These are phyloP conservation scores for Lepidopterella palustris DNA, from an alignment of 495 filamentous ascomycete genomes.

Conservation along the genomic window DNA sequence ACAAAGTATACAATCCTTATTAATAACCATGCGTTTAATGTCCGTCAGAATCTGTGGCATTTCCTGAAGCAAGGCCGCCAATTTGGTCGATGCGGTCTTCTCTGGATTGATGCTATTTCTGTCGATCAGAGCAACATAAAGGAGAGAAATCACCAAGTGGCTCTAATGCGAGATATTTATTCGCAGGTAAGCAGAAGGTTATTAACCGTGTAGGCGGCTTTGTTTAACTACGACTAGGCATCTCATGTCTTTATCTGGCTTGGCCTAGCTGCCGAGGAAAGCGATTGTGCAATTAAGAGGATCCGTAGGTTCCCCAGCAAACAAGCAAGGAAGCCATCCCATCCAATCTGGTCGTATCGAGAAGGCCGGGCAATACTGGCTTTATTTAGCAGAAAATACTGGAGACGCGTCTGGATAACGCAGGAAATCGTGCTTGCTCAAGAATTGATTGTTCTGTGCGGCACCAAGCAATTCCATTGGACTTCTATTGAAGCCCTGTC, in stretches of 20 bases:
- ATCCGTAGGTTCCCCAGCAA: background rate
- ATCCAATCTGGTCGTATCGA: background rate
- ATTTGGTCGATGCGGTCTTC: background rate
- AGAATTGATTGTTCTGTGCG: background rate
- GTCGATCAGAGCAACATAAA: background rate
- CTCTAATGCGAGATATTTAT: background rate
- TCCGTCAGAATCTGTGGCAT: background rate
- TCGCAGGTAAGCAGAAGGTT: background rate
- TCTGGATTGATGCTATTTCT: background rate
- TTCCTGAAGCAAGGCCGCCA: background rate
- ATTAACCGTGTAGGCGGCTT: background rate
- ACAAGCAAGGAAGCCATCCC: background rate
- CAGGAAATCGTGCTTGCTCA: background rate
- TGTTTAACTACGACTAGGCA: background rate
- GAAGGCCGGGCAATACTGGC: background rate
- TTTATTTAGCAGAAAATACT: background rate
- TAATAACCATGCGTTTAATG: background rate
- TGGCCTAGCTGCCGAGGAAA: background rate
- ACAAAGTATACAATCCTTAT: background rate
- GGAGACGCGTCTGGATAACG: background rate
- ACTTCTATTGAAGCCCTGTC: background rate
- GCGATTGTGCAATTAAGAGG: background rate
- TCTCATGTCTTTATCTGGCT: background rate
- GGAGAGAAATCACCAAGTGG: background rate
- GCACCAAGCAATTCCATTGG: background rate